Evolutionary conservation across 2,329 filamentous ascomycete genomes (phyloP).

Genomic region (Grosmannia penicillata): DNA sequence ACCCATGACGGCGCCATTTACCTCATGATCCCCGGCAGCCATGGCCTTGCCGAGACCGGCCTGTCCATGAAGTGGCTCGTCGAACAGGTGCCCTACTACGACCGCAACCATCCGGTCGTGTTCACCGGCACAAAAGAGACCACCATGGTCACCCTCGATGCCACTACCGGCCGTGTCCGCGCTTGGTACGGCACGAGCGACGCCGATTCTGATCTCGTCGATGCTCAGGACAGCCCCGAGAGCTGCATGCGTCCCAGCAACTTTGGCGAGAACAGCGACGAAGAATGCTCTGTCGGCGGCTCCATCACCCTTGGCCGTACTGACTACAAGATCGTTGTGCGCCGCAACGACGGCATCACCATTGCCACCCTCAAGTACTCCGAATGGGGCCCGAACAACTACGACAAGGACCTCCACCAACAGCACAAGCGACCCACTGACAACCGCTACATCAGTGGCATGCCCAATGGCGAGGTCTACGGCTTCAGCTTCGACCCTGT

Average conservation of each 20-base stretch:
- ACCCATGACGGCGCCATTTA: conserved; percentile 77
- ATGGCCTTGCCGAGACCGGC: conserved; percentile 47
- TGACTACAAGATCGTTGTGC: conserved; percentile 81
- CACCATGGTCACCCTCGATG: conserved; percentile 78
- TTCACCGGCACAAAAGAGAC: conserved; percentile 90
- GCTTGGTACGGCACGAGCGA: conserved; percentile 72
- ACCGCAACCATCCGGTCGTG: conserved; percentile 61
- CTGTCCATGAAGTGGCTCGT: conserved; percentile 76
- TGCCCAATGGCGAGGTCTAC: conserved; percentile 71
- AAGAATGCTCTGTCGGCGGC: conserved; percentile 66
- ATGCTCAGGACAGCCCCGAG: conserved; percentile 43
- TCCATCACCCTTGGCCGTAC: conserved; percentile 73
- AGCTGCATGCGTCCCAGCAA: conserved; percentile 60
- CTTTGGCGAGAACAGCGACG: conserved; percentile 47
- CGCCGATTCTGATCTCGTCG: conserved; percentile 25
- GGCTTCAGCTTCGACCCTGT: conserved; percentile 52
- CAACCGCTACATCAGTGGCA: conserved; percentile 75
- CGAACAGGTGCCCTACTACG: conserved; percentile 64
- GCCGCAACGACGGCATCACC: conserved; percentile 55
- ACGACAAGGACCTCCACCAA: conserved; percentile 70
- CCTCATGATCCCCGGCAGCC: conserved; percentile 58
- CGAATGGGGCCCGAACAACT: conserved; percentile 89
- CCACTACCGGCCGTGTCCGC: conserved; percentile 65
- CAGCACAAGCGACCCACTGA: conserved; percentile 75
- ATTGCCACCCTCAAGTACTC: conserved; percentile 86